Conservation (phyloP, 257 asterid species). For the Buddleja alternifolia region DNA sequence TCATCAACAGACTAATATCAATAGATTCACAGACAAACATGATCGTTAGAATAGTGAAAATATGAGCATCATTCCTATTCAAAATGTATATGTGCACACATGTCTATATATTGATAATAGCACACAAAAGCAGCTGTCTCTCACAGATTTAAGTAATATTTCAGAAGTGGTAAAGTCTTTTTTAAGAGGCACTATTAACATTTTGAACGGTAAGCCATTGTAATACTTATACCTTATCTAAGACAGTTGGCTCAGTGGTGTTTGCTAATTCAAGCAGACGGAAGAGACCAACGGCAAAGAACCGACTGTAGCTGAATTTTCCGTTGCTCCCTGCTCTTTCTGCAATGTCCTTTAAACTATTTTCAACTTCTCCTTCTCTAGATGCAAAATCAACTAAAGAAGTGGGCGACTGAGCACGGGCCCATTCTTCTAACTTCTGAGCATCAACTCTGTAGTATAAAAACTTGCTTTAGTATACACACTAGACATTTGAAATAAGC, state of each 20-base stretch:
- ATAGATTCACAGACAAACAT: too few relatives aligned
- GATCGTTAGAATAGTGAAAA: too few relatives aligned
- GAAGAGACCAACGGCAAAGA: conserved; percentile 94
- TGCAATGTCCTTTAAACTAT: conserved; percentile 71
- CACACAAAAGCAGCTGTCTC: too few relatives aligned
- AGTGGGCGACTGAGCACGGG: conserved; percentile 63
- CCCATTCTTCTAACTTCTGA: conserved; percentile 92
- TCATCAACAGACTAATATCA: too few relatives aligned
- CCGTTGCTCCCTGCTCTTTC: conserved; percentile 74
- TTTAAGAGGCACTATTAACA: too few relatives aligned
- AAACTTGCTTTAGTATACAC: not conserved
- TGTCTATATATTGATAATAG: too few relatives aligned
- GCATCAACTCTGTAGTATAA: conserved; percentile 67
- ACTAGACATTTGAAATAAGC: not conserved
- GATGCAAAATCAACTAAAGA: conserved; percentile 79
- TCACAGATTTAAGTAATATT: too few relatives aligned
- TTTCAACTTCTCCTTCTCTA: conserved; percentile 83
- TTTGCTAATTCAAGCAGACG: conserved; percentile 91
- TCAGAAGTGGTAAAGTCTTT: too few relatives aligned
- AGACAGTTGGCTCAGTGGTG: conserved; percentile 77
- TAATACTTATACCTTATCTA: conserved; percentile 79
- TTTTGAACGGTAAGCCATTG: too few relatives aligned
- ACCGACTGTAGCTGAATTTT: conserved; percentile 83
- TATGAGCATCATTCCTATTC: too few relatives aligned
- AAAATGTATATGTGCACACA: too few relatives aligned